Base-by-base conservation (phyloP, 2,329 filamentous ascomycete genomes). In the Verticillium zaregamsianum region DNA sequence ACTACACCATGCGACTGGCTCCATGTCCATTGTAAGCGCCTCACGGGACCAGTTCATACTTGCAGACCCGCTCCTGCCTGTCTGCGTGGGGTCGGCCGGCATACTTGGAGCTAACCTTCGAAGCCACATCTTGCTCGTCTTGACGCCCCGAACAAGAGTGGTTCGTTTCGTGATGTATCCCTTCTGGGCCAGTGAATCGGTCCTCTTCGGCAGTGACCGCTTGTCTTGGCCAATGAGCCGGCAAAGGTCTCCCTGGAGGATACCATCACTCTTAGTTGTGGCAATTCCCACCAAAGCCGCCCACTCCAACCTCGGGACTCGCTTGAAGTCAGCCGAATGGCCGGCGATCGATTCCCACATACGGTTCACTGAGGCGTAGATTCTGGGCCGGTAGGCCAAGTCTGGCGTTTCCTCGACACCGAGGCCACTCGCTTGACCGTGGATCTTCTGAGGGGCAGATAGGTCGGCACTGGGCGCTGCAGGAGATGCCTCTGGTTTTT, bases 51-150 rank as follows among this genome's bases (percentile, higher is more conserved):
- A 61, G 14, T 65, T 59, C 12, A 62, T 55, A 17, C 54, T 52
- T 20, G 49, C 40, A 3, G 58, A 57, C 32, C 61, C 45, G 17
- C 62, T 63, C n/a, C 56, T 23, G 20, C 54, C 55, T 11, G 60
- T 60, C 40, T 64, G 58, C 17, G 64, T 62, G 11, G 69, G 25
- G 71, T 69, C 37, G 68, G 69, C 62, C 74, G 73, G 72, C 52
- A 79, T 73, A 12, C 76, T 74, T 33, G 79, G 84, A 0, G 84
- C 80, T 68, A 86, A 87, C 32, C 77, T 74, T 55, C 80, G 79
- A 56, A 88, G 78, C 82, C 85, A 88, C 59, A 88, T 74, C 68
- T 86, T 86, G 74, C 85, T 88, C 2, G 86, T 87, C 68, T 86
- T 86, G 61, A 81, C 84, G 40, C 83, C 83, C 58, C 81, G 78